Conservation (phyloP, 352 stramenopile species). For the Pythium scleroteichum region DNA sequence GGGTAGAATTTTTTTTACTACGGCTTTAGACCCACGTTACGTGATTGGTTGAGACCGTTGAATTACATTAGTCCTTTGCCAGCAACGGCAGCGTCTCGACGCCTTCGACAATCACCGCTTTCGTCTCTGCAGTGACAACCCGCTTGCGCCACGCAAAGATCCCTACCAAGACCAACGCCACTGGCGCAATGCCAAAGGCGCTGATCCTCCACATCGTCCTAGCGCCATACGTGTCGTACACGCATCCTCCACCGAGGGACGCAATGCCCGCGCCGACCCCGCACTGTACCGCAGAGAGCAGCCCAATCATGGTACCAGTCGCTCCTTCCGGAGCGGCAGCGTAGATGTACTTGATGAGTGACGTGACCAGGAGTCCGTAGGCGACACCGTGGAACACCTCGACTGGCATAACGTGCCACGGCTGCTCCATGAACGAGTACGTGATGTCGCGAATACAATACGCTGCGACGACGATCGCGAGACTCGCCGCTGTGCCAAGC, state of each 20-base stretch:
- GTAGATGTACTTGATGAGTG: background rate
- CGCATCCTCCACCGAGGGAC: background rate
- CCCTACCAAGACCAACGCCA: background rate
- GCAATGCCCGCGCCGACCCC: background rate
- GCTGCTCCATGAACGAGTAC: background rate
- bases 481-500: background rate
- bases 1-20: too few relatives aligned
- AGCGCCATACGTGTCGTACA: background rate
- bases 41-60: too few relatives aligned
- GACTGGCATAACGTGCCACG: background rate
- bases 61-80: too few relatives aligned
- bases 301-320: background rate
- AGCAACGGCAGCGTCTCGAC: too few relatives aligned
- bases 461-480: background rate
- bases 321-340: background rate
- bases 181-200: background rate
- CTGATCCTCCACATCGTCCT: background rate
- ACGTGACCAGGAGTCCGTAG: background rate
- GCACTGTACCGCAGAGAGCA: background rate
- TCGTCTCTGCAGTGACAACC: too few relatives aligned
- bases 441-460: background rate
- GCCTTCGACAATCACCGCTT: too few relatives aligned
- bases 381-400: background rate
- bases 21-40: too few relatives aligned
- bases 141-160: background rate